Base-by-base conservation (phyloP, 2,329 filamentous ascomycete species). In the Pestalotiopsis fici region DNA sequence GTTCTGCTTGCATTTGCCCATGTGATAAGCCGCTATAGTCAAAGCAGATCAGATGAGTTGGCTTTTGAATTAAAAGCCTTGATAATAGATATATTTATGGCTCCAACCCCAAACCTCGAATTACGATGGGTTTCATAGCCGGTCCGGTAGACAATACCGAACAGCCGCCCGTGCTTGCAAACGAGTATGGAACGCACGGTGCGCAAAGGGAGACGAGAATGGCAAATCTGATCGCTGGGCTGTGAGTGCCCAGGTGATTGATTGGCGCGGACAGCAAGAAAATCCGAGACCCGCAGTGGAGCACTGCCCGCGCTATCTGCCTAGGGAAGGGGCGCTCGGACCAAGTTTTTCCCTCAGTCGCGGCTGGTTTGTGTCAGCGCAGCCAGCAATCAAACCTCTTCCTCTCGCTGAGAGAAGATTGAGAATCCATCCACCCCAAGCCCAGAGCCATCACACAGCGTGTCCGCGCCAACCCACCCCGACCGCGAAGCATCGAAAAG, bases 341-440 rank as follows among this genome's bases (percentile, higher is more conserved):
- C 57, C 57, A 35, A 35, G 27, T 35, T 25, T 31, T 60, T 35
- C 27, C 27, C 23, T 23, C 59, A 28, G 59, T 21, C 37, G 35
- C n/a, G 25, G 59, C 59, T 62, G 59, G 59, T 62, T 62, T 62
- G 59, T 62, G 59, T 35, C 25, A 23, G 43, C 43, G 43, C 43
- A 50, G 35, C 59, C 37, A 39, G 59, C 59, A 62, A 62, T 62
- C 59, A 62, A 62, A 62, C 37, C 59, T 62, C 59, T 62, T 62
- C 37, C 59, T 39, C 59, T 50, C n/a, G 31, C 37, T 37, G 31
- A 35, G 15, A 47, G 35, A 62, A 62, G 59, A 62, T 62, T 62
- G 59, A 50, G 43, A 62, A 62, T 62, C 59, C 59, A 62, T 62
- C 59, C 59, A 62, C 59, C 59, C 59, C 59, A 62, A 62, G 59